These are phyloP conservation scores for Apiotrichum veenhuisii DNA, from an alignment of 1,284 basidiomycete genomes.

Conservation along the genomic window DNA sequence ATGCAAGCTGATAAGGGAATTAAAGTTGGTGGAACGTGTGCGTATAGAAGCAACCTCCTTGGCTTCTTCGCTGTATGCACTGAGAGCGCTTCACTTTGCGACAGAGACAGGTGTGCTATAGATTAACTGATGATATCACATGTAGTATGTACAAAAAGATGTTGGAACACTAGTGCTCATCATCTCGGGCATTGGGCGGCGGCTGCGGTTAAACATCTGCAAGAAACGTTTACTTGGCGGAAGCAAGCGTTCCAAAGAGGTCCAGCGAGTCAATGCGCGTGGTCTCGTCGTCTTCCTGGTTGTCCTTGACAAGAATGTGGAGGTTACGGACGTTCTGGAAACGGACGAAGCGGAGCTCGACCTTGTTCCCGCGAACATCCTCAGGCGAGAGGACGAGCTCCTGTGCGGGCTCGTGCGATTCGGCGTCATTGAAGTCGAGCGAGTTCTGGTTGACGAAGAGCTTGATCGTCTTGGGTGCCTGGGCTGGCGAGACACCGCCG, in stretches of 20 bases:
- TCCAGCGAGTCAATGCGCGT: conserved; percentile 76
- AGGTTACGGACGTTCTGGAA: conserved; percentile 73
- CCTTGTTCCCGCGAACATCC: conserved; percentile 56
- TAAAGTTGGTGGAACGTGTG: too few relatives aligned
- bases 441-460: conserved; percentile 64
- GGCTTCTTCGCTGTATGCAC: too few relatives aligned
- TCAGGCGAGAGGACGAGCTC: conserved; percentile 46
- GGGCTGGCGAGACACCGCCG: conserved; percentile 51
- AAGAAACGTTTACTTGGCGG: background rate
- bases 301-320: conserved; percentile 72
- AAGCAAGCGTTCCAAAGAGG: conserved; percentile 55
- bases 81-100: too few relatives aligned
- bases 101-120: too few relatives aligned
- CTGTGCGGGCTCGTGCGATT: conserved; percentile 45
- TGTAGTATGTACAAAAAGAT: too few relatives aligned
- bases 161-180: too few relatives aligned
- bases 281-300: conserved; percentile 68
- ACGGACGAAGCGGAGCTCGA: conserved; percentile 66
- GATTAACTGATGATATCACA: too few relatives aligned
- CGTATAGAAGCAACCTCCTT: too few relatives aligned
- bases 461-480: conserved; percentile 62
- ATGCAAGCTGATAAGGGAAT: too few relatives aligned
- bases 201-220: too few relatives aligned
- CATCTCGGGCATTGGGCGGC: too few relatives aligned
- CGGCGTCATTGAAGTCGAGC: conserved; percentile 60